Base-by-base conservation (phyloP, 2,329 filamentous ascomycete species). In the Colletotrichum filicis region DNA sequence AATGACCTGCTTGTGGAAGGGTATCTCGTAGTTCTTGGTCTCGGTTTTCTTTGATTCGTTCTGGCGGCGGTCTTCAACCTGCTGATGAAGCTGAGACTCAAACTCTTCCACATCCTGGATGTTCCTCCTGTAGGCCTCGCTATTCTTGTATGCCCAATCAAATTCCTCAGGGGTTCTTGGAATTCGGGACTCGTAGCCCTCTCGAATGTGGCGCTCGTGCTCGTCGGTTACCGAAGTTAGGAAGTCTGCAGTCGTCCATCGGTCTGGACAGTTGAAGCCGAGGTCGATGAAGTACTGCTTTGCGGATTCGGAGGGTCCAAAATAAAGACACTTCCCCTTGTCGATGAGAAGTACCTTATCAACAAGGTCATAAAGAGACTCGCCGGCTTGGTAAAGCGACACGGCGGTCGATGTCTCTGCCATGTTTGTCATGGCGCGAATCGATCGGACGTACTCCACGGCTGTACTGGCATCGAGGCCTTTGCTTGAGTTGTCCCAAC, bases 171-270 rank as follows among this genome's bases (percentile, higher is more conserved):
- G 86, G 0, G 90, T 92, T 4, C 89, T 85, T 1, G 91, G 91
- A 1, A 90, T 87, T 56, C 83, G 83, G 72, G 90, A 79, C 77
- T 86, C 73, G 69, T 73, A 75, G 12, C 74, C 74, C 9, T 65
- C 24, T 4, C 74, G 73, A 22, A 91, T 79, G 37, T 88, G 83
- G 37, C 91, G 85, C 72, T 92, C 91, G 67, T 90, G 84, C 1
- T 87, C 83, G 56, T 90, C 89, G 8, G 91, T 94, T 78, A 95
- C 91, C 2, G 92, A 94, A 0, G 93, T 95, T 42, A 95, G 82
- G 81, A 95, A 96, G 79, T 96, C 94, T 22, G 85, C 91, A 0
- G 92, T 92, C 0, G 92, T 95, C 87, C 92, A 90, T 16, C 93
- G 88, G 26, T 90, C 87, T 0, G 93, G 92, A 77, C 92, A 94